Percentiles rank a stretch among this genome's conserved stretches.
These are phyloP conservation scores for Tilletia setariae DNA, from an alignment of 1,284 basidiomycete species.

Conservation along the genomic window DNA sequence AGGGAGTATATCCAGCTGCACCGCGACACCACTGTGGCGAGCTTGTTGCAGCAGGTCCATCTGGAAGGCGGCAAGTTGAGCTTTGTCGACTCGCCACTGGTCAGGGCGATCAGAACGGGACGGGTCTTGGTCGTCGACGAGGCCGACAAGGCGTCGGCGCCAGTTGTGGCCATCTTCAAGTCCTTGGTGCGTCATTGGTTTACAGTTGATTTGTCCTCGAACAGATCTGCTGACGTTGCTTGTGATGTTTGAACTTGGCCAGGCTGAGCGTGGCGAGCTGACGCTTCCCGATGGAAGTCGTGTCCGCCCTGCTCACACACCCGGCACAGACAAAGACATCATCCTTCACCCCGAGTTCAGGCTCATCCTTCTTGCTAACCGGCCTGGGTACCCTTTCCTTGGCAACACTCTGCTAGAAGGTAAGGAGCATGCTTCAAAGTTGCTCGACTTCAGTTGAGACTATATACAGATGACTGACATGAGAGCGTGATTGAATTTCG, in stretches of 20 bases:
- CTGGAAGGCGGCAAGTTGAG: conserved; percentile 50
- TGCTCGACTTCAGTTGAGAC: too few relatives aligned
- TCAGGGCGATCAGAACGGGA: conserved; percentile 52
- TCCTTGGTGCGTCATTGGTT: conserved; percentile 30
- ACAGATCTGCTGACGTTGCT: neutral
- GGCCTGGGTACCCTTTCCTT: conserved; percentile 54
- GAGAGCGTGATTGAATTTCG: neutral
- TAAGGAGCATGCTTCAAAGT: too few relatives aligned
- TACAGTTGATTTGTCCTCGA: neutral
- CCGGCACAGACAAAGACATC: conserved; percentile 29
- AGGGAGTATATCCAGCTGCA: conserved; percentile 56
- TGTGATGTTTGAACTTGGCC: neutral
- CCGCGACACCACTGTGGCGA: conserved; percentile 50
- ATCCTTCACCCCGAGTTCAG: conserved; percentile 53
- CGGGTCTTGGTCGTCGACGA: conserved; percentile 56
- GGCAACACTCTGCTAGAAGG: conserved; percentile 52
- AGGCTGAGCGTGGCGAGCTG: conserved; percentile 53
- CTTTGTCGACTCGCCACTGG: conserved; percentile 53
- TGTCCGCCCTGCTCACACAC: conserved; percentile 33
- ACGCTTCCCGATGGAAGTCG: conserved; percentile 52
- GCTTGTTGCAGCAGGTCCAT: conserved; percentile 48
- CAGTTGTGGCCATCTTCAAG: conserved; percentile 54
- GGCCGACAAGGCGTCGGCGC: conserved; percentile 55
- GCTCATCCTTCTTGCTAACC: conserved; percentile 55
- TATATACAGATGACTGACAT: too few relatives aligned